Evolutionary conservation across 2,329 filamentous ascomycete species (phyloP).

Genomic region (Fusarium mexicanum): DNA sequence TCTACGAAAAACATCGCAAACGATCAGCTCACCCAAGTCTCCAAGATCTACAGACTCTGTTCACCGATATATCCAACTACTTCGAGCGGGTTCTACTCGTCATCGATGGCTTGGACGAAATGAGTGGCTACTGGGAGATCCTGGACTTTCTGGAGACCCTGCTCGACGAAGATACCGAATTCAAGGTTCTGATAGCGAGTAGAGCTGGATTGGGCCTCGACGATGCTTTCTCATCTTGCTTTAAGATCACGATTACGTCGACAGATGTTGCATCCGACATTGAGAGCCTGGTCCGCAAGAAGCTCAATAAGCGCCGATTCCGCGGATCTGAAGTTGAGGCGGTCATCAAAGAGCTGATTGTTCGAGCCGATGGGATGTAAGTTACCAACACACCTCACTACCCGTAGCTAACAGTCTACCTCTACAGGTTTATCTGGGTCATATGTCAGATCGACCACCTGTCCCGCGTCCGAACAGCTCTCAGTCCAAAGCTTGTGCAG

Average conservation of each 20-base stretch:
- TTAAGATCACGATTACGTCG: neutral
- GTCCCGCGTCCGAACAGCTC: neutral
- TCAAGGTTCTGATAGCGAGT: neutral
- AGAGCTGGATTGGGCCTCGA: neutral
- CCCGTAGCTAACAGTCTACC: rapidly evolving
- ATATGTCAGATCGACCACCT: neutral
- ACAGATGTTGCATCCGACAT: neutral
- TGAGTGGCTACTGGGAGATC: neutral
- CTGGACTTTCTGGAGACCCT: neutral
- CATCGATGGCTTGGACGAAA: neutral
- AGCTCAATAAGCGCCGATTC: neutral
- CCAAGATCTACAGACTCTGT: neutral
- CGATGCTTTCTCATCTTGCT: neutral
- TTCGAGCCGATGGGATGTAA: neutral
- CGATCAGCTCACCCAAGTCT: neutral
- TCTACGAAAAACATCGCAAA: neutral
- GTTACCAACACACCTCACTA: rapidly evolving
- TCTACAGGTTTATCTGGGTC: neutral
- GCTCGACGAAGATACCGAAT: neutral
- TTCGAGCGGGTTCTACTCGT: neutral
- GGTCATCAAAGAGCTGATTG: rapidly evolving
- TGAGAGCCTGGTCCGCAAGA: neutral
- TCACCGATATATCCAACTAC: neutral
- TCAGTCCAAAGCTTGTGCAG: neutral
- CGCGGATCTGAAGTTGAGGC: neutral